A percentile compares a stretch with the other conserved stretches of the same genome.
Conservation (phyloP, 768 basidiomycete species). For the Dentipellis fragilis region DNA sequence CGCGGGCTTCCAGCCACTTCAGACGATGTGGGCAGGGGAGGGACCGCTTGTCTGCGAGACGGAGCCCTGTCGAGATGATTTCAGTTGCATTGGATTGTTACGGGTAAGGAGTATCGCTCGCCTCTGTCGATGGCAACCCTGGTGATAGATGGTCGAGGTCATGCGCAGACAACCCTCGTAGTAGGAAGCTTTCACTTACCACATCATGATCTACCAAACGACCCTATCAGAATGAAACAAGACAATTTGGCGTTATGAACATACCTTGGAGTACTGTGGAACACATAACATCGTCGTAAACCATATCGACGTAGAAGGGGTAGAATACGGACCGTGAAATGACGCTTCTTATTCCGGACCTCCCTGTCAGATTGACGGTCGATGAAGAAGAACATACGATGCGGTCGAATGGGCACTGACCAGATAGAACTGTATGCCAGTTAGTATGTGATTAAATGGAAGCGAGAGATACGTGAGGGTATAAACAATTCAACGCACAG, state of each 20-base stretch:
- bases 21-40: conserved; percentile 70
- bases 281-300: not conserved
- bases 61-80: conserved; percentile 41
- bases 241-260: conserved; percentile 8
- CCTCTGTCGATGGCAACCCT: conserved; percentile 96
- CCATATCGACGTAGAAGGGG: not conserved
- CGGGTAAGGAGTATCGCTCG: conserved; percentile 9
- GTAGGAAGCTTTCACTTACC: conserved; percentile 30
- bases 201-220: conserved; percentile 71
- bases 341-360: conserved; percentile 74
- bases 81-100: not conserved
- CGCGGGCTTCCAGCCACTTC: conserved; percentile 69
- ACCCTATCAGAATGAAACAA: not conserved
- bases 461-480: not conserved
- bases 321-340: conserved; percentile 60
- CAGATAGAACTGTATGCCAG: conserved; percentile 62
- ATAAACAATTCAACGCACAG: conserved; percentile 38
- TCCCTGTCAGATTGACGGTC: conserved; percentile 47
- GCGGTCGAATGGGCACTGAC: conserved; percentile 32
- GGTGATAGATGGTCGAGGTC: not conserved
- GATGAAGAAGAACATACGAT: conserved; percentile 3
- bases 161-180: too few species aligned
- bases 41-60: conserved; percentile 90
- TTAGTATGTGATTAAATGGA: not conserved
- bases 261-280: conserved; percentile 68